Evolutionary conservation across 2,329 filamentous ascomycete species (phyloP).

Genomic region (Endothia cerciana): DNA sequence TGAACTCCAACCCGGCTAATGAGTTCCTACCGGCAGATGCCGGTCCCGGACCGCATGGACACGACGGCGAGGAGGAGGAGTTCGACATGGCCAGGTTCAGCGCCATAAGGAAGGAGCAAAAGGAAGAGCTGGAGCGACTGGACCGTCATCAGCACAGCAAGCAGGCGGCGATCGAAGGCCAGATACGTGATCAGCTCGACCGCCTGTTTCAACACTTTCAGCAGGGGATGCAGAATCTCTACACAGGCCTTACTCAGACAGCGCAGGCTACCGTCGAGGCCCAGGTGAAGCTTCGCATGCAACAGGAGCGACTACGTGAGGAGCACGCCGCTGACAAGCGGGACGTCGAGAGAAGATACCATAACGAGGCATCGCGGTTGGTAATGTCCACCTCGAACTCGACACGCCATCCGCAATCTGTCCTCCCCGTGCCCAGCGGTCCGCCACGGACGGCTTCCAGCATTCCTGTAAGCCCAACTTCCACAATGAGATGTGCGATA

Average conservation of each 20-base stretch:
- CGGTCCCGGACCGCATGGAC: slow-evolving; percentile 4
- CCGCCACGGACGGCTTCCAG: not conserved
- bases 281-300: slow-evolving; percentile 23
- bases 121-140: slow-evolving; percentile 25
- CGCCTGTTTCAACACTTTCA: slow-evolving; percentile 24
- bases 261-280: slow-evolving; percentile 22
- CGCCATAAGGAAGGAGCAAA: slow-evolving; percentile 23
- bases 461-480: not conserved
- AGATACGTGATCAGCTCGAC: slow-evolving; percentile 16
- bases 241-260: slow-evolving; percentile 18
- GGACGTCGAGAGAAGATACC: slow-evolving; percentile 20
- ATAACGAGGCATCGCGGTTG: slow-evolving; percentile 21
- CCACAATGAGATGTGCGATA: too few relatives aligned
- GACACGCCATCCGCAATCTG: not conserved
- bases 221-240: slow-evolving; percentile 23
- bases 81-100: slow-evolving; percentile 23
- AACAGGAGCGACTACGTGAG: slow-evolving; percentile 22
- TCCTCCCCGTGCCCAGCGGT: too few relatives aligned
- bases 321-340: slow-evolving; percentile 22
- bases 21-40: slow-evolving; percentile 21
- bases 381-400: slow-evolving; percentile 4
- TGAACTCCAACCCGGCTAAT: slow-evolving; percentile 22
- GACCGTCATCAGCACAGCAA: slow-evolving; percentile 17
- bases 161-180: slow-evolving; percentile 18
- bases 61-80: slow-evolving; percentile 14